phyloP scores from a whole-genome alignment of 2,329 filamentous ascomycete species.

The Aspergillus proliferans region DNA sequence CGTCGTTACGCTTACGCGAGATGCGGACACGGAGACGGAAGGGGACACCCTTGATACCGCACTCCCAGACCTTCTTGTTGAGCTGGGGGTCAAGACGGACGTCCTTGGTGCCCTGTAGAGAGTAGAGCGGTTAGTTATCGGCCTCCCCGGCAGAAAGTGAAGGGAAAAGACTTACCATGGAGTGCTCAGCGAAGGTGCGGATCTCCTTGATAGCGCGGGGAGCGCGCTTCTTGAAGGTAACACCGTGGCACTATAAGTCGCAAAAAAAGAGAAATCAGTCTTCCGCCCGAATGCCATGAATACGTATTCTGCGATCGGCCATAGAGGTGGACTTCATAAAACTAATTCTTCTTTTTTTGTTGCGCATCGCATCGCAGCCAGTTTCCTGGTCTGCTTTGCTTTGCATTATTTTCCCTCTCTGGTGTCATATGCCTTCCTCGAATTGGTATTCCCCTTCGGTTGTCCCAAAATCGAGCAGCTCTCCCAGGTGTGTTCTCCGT shows the following conservation, averaged over 20 bases:
- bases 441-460: background rate
- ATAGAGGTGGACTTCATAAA: conserved; percentile 65
- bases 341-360: conserved; percentile 49
- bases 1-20: conserved; percentile 99
- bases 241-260: conserved; percentile 75
- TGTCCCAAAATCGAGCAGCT: background rate
- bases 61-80: conserved; percentile 99
- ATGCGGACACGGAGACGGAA: conserved; percentile 97
- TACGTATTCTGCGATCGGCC: conserved; percentile 28
- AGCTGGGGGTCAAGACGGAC: conserved; percentile 97
- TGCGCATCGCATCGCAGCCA: background rate
- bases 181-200: conserved; percentile 82
- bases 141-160: background rate
- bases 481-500: conserved; percentile 24
- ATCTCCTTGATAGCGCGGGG: conserved; percentile 99
- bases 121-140: background rate
- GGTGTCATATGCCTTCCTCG: conserved; percentile 1
- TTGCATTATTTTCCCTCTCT: conserved; percentile 1
- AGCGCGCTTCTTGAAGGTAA: conserved; percentile 99
- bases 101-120: conserved; percentile 77
- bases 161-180: conserved; percentile 71
- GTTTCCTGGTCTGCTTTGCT: too few species aligned
- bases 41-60: conserved; percentile 96
- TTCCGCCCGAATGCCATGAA: conserved; percentile 55
- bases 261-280: conserved; percentile 53